Conservation (phyloP, 495 filamentous ascomycete genomes). For the Delitschia confertaspora region DNA sequence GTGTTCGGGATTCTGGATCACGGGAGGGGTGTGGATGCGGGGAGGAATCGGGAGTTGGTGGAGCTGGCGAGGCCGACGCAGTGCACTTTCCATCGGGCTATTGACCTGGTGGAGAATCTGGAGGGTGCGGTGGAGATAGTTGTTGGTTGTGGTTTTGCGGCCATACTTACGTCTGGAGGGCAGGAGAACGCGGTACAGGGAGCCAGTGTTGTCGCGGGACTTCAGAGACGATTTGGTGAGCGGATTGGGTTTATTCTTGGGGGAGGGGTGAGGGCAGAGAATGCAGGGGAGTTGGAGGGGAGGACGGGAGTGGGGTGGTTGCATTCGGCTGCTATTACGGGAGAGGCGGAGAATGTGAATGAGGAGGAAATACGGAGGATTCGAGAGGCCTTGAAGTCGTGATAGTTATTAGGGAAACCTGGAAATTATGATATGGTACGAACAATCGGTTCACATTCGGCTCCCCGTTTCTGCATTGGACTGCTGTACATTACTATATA, state of each 20-base stretch:
- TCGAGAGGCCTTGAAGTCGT: background rate
- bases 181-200: conserved; percentile 23
- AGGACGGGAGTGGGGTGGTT: conserved; percentile 30
- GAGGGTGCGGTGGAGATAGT: conserved; percentile 34
- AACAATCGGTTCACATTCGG: too few species aligned
- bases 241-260: conserved; percentile 32
- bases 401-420: background rate
- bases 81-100: conserved; percentile 49
- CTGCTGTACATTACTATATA: too few species aligned
- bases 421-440: too few species aligned
- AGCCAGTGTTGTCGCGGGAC: conserved; percentile 13
- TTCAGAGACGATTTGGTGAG: conserved; percentile 15
- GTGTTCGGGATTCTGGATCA: conserved; percentile 42
- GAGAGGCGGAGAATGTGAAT: conserved; percentile 15
- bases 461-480: too few species aligned
- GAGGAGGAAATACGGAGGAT: conserved; percentile 12
- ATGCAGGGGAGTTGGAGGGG: conserved; percentile 31
- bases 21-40: conserved; percentile 32
- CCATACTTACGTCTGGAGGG: conserved; percentile 44
- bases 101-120: conserved; percentile 38
- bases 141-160: conserved; percentile 38
- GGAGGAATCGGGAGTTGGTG: conserved; percentile 37
- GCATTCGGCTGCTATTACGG: conserved; percentile 37
- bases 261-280: conserved; percentile 37
- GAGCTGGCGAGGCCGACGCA: conserved; percentile 35